Base-by-base conservation (phyloP, 1,139 yeast species). In the Saccharomycopsis phalli region DNA sequence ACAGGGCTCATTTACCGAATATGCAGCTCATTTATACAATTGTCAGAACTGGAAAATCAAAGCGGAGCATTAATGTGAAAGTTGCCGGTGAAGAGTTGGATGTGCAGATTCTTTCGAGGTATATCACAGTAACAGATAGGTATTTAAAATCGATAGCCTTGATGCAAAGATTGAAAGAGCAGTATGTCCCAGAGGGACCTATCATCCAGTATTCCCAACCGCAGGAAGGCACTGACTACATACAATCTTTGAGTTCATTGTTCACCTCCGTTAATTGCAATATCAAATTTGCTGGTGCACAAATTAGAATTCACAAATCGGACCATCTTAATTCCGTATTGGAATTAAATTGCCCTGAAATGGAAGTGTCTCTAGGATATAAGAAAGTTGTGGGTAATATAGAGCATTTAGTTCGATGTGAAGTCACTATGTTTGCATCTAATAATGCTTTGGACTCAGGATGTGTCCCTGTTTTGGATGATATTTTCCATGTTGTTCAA, bases 381-480 rank as follows among this genome's bases (percentile, higher is more conserved):
- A 55, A 58, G 34, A 54, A 54, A 22, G 49, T 50, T 16, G 45
- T 53, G 4, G 55, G 56, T 1, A 37, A 49, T 1, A 61, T 59
- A 33, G 63, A 67, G 21, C 82, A 76, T 52, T 55, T 56, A 2
- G 48, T 80, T 32, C 65, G 68, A 29, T 61, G 71, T 31, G 82
- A 80, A 44, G 62, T 81, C 1, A 58, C 70, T 23, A 75, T 83
- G 4, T 70, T 83, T n/a, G 69, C 86, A 1, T 82, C 95, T 0
- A 76, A 74, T 41, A 91, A 91, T 54, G 69, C 68, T 0, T 54
- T 91, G 4, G 71, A 72, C 46, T 74, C 95, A 0, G 64, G 76
- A 1, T 84, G 94, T 58, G 86, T 87, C 18, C 95, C 95, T 0
- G 81, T 86, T 8, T 53, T 86, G 7, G 57, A 65, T 38, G 88